phyloP scores from a whole-genome alignment of 441 rosid genomes.

The Jatropha multifida region DNA sequence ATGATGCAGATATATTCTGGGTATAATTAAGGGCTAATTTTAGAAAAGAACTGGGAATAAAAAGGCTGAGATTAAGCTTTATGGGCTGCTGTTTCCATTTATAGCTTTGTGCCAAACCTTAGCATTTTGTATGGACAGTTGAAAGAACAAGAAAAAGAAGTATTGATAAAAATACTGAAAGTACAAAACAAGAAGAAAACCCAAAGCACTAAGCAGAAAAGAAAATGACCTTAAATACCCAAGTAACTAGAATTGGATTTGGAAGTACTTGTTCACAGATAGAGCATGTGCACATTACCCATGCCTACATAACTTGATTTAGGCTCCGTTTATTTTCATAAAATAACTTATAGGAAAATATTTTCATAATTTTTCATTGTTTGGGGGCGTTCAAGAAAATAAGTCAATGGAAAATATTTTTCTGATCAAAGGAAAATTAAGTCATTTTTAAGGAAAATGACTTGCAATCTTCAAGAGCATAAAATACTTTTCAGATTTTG shows the following conservation, averaged over 20 bases:
- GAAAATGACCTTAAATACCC: not conserved
- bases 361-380: too few relatives aligned
- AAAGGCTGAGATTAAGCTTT: not conserved
- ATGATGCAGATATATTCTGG: not conserved
- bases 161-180: not conserved
- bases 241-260: not conserved
- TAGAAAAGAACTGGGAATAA: not conserved
- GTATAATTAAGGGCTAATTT: not conserved
- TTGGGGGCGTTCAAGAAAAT: too few relatives aligned
- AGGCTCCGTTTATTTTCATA: too few relatives aligned
- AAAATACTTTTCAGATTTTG: too few relatives aligned
- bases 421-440: too few relatives aligned
- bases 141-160: not conserved
- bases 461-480: too few relatives aligned
- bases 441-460: too few relatives aligned
- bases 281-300: too few relatives aligned
- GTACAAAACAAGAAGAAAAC: not conserved
- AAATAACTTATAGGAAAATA: too few relatives aligned
- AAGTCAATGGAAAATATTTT: too few relatives aligned
- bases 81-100: not conserved
- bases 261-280: too few relatives aligned
- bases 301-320: too few relatives aligned
- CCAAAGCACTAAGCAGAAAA: not conserved
- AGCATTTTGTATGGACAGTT: not conserved
- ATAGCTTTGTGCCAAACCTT: not conserved